Percentiles rank a stretch among this genome's conserved stretches.
Conservation (phyloP, 2,329 filamentous ascomycete species). For the Fusarium liriodendri region DNA sequence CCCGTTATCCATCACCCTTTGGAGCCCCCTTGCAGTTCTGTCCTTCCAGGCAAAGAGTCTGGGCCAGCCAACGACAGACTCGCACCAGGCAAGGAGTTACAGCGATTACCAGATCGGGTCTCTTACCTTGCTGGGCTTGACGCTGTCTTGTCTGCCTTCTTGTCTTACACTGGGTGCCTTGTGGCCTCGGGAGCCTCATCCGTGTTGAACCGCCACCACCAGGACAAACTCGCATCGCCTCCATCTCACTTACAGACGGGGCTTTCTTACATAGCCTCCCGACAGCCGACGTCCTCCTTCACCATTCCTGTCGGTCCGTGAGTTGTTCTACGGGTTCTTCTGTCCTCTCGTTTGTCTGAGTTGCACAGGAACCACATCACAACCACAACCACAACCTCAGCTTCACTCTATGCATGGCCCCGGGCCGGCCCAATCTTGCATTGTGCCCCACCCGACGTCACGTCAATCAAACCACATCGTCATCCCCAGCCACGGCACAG, state of each 20-base stretch:
- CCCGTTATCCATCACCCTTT: background rate
- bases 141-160: constrained; percentile 6
- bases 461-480: constrained; percentile 41
- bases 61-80: background rate
- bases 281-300: background rate
- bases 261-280: constrained; percentile 21
- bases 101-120: background rate
- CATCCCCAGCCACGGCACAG: constrained; percentile 35
- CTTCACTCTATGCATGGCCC: constrained; percentile 4
- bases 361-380: background rate
- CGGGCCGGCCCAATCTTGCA: constrained; percentile 11
- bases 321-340: constrained; percentile 11
- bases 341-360: constrained; percentile 6
- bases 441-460: constrained; percentile 37
- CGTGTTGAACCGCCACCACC: constrained; percentile 12
- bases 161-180: constrained; percentile 16
- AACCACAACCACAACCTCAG: background rate
- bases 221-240: constrained; percentile 9
- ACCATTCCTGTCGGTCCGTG: constrained; percentile 8
- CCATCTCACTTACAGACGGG: constrained; percentile 15
- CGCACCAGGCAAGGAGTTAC: background rate
- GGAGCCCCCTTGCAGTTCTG: background rate
- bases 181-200: constrained; percentile 22
- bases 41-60: background rate
- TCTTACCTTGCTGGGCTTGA: constrained; percentile 7